Conservation (phyloP, 1,284 basidiomycete species). For the Marasmius oreades region DNA sequence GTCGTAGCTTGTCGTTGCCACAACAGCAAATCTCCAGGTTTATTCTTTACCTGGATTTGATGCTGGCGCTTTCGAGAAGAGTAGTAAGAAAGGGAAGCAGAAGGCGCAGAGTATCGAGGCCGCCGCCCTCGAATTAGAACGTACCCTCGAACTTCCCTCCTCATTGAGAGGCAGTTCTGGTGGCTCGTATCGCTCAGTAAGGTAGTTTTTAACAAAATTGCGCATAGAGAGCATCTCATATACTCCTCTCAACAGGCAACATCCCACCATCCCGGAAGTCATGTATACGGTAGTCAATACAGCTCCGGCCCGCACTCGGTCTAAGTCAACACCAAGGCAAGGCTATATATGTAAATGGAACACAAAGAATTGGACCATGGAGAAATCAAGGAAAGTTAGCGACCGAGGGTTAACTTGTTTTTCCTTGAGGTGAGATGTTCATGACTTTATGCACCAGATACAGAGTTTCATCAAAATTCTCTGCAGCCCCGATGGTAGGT, state of each 20-base stretch:
- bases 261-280: constrained; percentile 48
- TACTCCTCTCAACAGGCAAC: constrained; percentile 41
- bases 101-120: constrained; percentile 26
- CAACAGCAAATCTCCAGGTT: constrained; percentile 58
- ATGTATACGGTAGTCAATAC: constrained; percentile 80
- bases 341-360: constrained; percentile 68
- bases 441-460: neutral
- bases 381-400: constrained; percentile 61
- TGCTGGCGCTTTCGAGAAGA: constrained; percentile 31
- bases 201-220: constrained; percentile 37
- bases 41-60: constrained; percentile 32
- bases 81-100: constrained; percentile 39
- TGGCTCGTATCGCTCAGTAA: constrained; percentile 73
- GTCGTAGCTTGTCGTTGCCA: constrained; percentile 60
- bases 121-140: constrained; percentile 40
- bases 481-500: constrained; percentile 71
- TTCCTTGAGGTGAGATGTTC: constrained; percentile 67
- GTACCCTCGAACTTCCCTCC: constrained; percentile 52
- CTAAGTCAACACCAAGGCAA: constrained; percentile 52
- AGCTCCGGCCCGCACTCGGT: constrained; percentile 48
- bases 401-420: constrained; percentile 83
- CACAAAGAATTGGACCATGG: constrained; percentile 54
- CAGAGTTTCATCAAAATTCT: constrained; percentile 9
- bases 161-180: constrained; percentile 43
- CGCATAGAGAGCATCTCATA: neutral